Base-by-base conservation (phyloP, 805 yeast genomes). In the Priceomyces fermenticarens region DNA sequence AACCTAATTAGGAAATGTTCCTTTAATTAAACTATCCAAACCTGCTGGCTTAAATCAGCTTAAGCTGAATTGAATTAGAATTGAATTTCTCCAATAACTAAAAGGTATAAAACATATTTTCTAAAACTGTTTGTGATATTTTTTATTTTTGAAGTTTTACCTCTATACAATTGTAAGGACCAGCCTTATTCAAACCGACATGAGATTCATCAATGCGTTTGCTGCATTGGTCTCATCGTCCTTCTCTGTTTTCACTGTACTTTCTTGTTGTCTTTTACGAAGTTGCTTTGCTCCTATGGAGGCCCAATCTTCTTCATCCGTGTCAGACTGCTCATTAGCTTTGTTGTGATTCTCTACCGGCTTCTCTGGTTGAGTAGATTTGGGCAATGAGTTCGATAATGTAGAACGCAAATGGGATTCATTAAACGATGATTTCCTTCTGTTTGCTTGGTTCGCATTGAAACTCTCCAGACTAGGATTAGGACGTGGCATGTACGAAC, bases 301-400 rank as follows among this genome's bases (percentile, higher is more conserved):
- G 46, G 82, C 85, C 99, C 99, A 91, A 62, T 91, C 98, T 62
- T 91, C 99, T 57, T 91, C 98, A 61, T 91, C 99, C 0, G 99
- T 91, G 54, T 88, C 95, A 33, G 81, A 38, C 25, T 34, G 38
- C 4, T 39, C 32, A 11, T 29, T 12, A 11, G 34, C n/a, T 20
- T 11, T 13, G 3, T 40, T 25, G n/a, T 36, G 31, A 14, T 16
- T 15, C 16, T 35, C 33, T 12, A 33, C 23, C 15, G 35, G 29
- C 28, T 29, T 39, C 26, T 28, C 38, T 11, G 33, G 35, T 31
- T 30, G 32, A 5, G 42, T 10, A 9, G 29, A 31, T 32, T 49
- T 40, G 3, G 55, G 55, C 10, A 53, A 40, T 6, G 58, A 45
- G 6, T 56, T 40, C 6, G 59, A 51, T 42, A 62, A 48, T 2